These are phyloP conservation scores for Aspergillus campestris DNA, from an alignment of 495 filamentous ascomycete genomes.

Conservation along the genomic window DNA sequence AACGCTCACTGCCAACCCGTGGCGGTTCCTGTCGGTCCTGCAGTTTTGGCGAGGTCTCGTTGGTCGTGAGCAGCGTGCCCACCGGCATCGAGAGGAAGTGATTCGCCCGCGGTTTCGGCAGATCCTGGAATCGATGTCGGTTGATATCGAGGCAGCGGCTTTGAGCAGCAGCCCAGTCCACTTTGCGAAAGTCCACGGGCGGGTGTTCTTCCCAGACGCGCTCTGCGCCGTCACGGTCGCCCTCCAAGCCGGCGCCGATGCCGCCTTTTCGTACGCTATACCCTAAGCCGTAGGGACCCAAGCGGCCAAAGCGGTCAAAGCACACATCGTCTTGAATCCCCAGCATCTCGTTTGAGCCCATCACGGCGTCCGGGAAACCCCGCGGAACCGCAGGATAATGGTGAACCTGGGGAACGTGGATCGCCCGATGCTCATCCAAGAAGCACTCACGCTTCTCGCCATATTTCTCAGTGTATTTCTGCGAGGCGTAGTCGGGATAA, in stretches of 20 bases:
- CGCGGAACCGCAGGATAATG: slow-evolving; percentile 64
- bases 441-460: slow-evolving; percentile 67
- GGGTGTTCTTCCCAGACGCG: slow-evolving; percentile 59
- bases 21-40: slow-evolving; percentile 8
- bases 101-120: slow-evolving; percentile 32
- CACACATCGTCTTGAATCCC: slow-evolving; percentile 81
- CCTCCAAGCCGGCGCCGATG: slow-evolving; percentile 69
- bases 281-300: slow-evolving; percentile 84
- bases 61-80: slow-evolving; percentile 19
- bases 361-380: slow-evolving; percentile 73
- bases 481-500: slow-evolving; percentile 57
- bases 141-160: slow-evolving; percentile 62
- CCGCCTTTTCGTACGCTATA: slow-evolving; percentile 72
- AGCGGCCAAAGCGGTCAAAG: slow-evolving; percentile 84
- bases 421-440: slow-evolving; percentile 51
- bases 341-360: slow-evolving; percentile 75
- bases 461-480: slow-evolving; percentile 49
- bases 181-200: slow-evolving; percentile 62
- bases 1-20: slow-evolving; percentile 17
- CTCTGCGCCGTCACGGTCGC: slow-evolving; percentile 67
- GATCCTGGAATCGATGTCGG: slow-evolving; percentile 55
- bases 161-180: slow-evolving; percentile 71
- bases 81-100: slow-evolving; percentile 38
- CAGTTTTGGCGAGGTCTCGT: slow-evolving; percentile 3
- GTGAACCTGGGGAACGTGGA: slow-evolving; percentile 58